Evolutionary conservation across 129 eudicot genomes (phyloP).

Genomic region (Rutidosis leptorrhynchoides): DNA sequence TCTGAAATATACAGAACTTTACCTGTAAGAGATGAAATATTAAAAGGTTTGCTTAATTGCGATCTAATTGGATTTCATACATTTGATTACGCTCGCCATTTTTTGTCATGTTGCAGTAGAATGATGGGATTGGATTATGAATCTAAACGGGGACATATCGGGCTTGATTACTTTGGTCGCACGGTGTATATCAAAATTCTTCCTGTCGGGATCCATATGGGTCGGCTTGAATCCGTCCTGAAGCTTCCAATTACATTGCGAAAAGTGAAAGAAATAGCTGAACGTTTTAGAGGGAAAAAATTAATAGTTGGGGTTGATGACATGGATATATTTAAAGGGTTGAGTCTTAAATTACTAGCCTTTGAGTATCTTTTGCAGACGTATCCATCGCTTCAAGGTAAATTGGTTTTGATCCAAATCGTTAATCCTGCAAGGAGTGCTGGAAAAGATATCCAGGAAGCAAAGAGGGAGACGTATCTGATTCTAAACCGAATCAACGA

Average conservation of each 20-base stretch:
- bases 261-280: slow-evolving; percentile 58
- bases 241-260: slow-evolving; percentile 57
- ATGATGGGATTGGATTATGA: slow-evolving; percentile 81
- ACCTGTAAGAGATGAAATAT: slow-evolving; percentile 72
- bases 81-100: slow-evolving; percentile 84
- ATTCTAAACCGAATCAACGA: slow-evolving; percentile 63
- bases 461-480: slow-evolving; percentile 63
- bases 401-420: slow-evolving; percentile 66
- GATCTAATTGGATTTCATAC: slow-evolving; percentile 88
- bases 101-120: slow-evolving; percentile 82
- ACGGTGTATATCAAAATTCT: slow-evolving; percentile 74
- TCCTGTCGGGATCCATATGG: slow-evolving; percentile 83
- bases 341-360: slow-evolving; percentile 72
- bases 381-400: slow-evolving; percentile 40
- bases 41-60: slow-evolving; percentile 72
- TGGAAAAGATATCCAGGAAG: slow-evolving; percentile 87
- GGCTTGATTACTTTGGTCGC: slow-evolving; percentile 83
- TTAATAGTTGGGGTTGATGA: slow-evolving; percentile 85
- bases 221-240: slow-evolving; percentile 59
- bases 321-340: slow-evolving; percentile 87
- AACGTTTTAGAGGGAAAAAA: slow-evolving; percentile 60
- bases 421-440: slow-evolving; percentile 86
- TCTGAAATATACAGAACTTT: slow-evolving; percentile 76
- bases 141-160: slow-evolving; percentile 83
- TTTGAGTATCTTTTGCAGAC: slow-evolving; percentile 60